phyloP scores from a whole-genome alignment of 176 grass and related monocot genomes.

The Hordeum marinum region DNA sequence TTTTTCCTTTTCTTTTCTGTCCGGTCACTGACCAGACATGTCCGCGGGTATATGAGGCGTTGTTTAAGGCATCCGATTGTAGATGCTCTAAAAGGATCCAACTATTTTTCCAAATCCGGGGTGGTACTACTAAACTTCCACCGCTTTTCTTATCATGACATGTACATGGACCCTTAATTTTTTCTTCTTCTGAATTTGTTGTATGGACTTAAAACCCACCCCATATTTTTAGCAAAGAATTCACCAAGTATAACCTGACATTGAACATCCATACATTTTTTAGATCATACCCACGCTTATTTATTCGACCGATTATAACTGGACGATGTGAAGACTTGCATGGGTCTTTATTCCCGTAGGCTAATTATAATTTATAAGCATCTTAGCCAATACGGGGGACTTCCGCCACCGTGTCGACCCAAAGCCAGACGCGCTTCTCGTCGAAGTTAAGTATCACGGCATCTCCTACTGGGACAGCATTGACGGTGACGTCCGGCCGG shows the following conservation, averaged over 20 bases:
- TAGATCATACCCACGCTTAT: not conserved
- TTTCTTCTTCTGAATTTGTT: too few species aligned
- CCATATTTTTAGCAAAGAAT: too few species aligned
- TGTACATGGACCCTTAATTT: too few species aligned
- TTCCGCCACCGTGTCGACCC: conserved; percentile 11
- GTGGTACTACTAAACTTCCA: too few species aligned
- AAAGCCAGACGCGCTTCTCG: not conserved
- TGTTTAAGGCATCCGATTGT: too few species aligned
- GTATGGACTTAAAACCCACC: too few species aligned
- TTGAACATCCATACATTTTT: not conserved
- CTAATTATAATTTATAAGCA: not conserved
- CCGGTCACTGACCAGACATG: too few species aligned
- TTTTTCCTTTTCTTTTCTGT: too few species aligned
- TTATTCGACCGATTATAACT: not conserved
- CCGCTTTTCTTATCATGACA: too few species aligned
- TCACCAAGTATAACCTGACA: not conserved
- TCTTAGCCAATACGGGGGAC: conserved; percentile 8
- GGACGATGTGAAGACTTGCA: not conserved
- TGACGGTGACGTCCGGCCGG: not conserved
- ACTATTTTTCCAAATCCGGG: too few species aligned
- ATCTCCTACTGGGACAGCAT: not conserved
- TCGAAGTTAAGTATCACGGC: fast-evolving
- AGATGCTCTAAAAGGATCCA: too few species aligned
- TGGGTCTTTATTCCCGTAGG: not conserved
- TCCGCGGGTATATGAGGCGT: too few species aligned